Evolutionary conservation across 495 filamentous ascomycete species (phyloP), one percentile per base, ranked within the genome.

Genomic region (Hyphodiscus hymeniophilus): DNA sequence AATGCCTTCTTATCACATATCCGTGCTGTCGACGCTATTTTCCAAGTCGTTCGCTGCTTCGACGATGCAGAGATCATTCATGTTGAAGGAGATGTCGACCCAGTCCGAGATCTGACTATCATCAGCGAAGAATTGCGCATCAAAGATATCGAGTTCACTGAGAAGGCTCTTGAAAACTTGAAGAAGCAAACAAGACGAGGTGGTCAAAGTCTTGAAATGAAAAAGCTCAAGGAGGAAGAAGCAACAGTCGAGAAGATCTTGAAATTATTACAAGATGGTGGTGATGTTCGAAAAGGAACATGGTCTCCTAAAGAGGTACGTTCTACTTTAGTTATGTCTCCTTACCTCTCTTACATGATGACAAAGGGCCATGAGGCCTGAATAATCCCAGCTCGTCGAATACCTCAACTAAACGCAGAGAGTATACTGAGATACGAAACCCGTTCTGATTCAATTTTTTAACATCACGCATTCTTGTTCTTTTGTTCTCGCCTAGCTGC

Each of bases 61-160:
- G 94, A 99, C 63, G 94, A 99, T 73, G 92, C 91, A 33, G 94
- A 99, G 68, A 97, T 99, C 64, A 97, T 95, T 63, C 94, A 99
- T 75, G 87, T 99, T 58, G 94, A 99, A 74, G 94, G 94, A 59
- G 94, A 97, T 63, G 94, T 97, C 52, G 83, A 99, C 66, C 94
- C 94, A 26, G 74, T 84, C 46, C 84, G 94, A 59, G 94, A 99
- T 74, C 66, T 99, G 56, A 82, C 81, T 54, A 99, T 99, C 68
- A 97, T 99, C 73, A 87, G 79, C 68, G 89, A 97, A 59, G 94
- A 99, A 71, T 71, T 99, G 60, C 79, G 90, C 41, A 82, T 96
- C 63, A 99, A 99, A 75, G 94, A 99, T 73, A 96, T 95, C 51
- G 94, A 99, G 75, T 97, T 97, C 66, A 81, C 86, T 42, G 89